These are phyloP conservation scores for Globisporangium recalcitrans DNA, from an alignment of 352 stramenopile species.

Conservation along the genomic window DNA sequence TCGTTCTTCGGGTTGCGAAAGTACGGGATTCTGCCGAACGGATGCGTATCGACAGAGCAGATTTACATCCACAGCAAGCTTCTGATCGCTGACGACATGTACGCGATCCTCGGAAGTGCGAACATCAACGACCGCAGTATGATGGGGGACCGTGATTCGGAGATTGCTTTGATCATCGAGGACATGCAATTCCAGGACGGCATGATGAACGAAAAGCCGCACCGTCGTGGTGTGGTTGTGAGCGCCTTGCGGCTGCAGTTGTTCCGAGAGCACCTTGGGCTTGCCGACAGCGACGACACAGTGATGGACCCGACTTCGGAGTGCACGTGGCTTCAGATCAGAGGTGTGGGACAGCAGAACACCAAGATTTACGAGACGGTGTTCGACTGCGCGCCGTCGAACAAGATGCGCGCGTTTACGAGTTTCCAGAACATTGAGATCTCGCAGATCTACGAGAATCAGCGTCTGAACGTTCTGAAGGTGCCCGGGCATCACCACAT, in stretches of 20 bases:
- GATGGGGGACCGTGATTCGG: conserved; percentile 87
- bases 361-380: conserved; percentile 77
- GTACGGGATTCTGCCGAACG: conserved; percentile 77
- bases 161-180: conserved; percentile 83
- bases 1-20: conserved; percentile 82
- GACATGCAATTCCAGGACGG: conserved; percentile 78
- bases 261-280: conserved; percentile 76
- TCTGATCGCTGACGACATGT: conserved; percentile 87
- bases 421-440: conserved; percentile 76
- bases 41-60: conserved; percentile 76
- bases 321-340: conserved; percentile 62
- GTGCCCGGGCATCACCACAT: conserved; percentile 50
- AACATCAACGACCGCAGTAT: conserved; percentile 97
- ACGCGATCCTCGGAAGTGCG: conserved; percentile 88
- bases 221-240: conserved; percentile 53
- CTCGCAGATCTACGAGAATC: conserved; percentile 85
- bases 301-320: conserved; percentile 54
- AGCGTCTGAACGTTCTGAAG: conserved; percentile 81
- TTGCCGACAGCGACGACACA: conserved; percentile 51
- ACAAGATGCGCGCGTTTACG: conserved; percentile 70
- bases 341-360: conserved; percentile 50
- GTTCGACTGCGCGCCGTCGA: conserved; percentile 81
- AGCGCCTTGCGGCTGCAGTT: conserved; percentile 70
- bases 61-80: conserved; percentile 93
- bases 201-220: conserved; percentile 68